A percentile compares a stretch with the other conserved stretches of the same genome.
Evolutionary conservation across 306 rosid species (phyloP).

Genomic region (Cucumis hystrix): DNA sequence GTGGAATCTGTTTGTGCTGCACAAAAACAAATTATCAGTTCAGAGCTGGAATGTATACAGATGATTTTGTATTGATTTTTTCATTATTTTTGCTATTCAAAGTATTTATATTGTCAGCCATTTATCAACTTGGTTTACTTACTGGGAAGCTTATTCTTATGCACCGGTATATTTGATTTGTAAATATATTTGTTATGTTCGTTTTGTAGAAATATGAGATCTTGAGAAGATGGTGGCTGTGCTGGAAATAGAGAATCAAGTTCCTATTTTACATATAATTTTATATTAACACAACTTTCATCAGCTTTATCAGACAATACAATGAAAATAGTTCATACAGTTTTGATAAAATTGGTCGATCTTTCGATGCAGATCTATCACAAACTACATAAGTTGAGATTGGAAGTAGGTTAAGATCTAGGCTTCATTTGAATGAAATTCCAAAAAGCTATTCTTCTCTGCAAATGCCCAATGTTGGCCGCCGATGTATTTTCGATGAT

Average conservation of each 20-base stretch:
- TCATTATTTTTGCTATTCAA: background rate
- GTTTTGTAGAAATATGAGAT: background rate
- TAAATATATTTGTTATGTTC: background rate
- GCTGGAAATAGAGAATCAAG: background rate
- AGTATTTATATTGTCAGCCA: background rate
- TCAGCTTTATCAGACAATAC: background rate
- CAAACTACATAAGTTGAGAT: background rate
- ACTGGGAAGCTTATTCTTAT: background rate
- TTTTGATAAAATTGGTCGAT: background rate
- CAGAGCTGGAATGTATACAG: background rate
- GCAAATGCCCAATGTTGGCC: background rate
- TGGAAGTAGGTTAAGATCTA: background rate
- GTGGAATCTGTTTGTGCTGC: background rate
- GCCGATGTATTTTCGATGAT: background rate
- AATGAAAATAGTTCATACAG: background rate
- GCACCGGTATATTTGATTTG: background rate
- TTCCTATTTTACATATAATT: background rate
- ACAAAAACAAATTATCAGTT: background rate
- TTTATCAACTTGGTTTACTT: background rate
- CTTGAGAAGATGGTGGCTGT: background rate
- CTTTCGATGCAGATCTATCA: background rate
- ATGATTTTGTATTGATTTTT: background rate
- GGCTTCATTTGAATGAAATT: background rate
- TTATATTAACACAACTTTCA: background rate
- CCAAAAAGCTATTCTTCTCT: slow-evolving; percentile 1